Evolutionary conservation across 352 stramenopile species (phyloP), one percentile per base, ranked within the genome.

Genomic region (Phytophthora megakarya): DNA sequence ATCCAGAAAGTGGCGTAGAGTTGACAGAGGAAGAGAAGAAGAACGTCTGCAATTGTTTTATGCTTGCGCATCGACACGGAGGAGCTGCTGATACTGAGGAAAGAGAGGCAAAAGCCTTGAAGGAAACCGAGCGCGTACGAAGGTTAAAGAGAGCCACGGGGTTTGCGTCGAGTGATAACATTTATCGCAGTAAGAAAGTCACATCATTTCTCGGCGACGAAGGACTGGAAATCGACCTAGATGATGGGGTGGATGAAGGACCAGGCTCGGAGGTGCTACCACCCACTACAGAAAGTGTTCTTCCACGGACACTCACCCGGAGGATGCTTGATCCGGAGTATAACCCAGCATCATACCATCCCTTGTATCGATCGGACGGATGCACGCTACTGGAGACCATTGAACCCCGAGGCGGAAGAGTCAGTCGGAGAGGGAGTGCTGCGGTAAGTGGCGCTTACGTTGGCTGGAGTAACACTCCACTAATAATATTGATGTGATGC

Each of bases 361-460:
- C 54, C 43, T 56, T 88, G 50, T 66, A 72, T 57, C 46, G 72
- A 19, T 60, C 72, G 7, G 67, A 75, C 18, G 72, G 62, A 15
- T 62, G 43, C 15, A 75, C 84, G 12, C 66, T 84, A 23, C 60
- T 88, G 21, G 80, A 89, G 52, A 75, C 72, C 2, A 85, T 86
- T 46, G 68, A 85, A 37, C 70, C 74, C 46, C 40, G 57, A 56
- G 53, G 40, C 65, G 70, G 67, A 52, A 42, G 25, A 19, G 38
- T 69, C 21, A 66, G 46, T 22, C 61, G 48, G 10, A 61, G 25
- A 28, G n/a, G 30, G 5, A 47, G 19, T 60, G 55, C 60, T 39
- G 65, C 67, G 22, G 73, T 81, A 68, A 39, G 67, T 67, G 21
- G n/a, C 40, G 10, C 5, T 40, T 40, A 35, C 30, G n/a, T 12